phyloP scores from a whole-genome alignment of 1,284 basidiomycete genomes.

The Tilletia horrida region DNA sequence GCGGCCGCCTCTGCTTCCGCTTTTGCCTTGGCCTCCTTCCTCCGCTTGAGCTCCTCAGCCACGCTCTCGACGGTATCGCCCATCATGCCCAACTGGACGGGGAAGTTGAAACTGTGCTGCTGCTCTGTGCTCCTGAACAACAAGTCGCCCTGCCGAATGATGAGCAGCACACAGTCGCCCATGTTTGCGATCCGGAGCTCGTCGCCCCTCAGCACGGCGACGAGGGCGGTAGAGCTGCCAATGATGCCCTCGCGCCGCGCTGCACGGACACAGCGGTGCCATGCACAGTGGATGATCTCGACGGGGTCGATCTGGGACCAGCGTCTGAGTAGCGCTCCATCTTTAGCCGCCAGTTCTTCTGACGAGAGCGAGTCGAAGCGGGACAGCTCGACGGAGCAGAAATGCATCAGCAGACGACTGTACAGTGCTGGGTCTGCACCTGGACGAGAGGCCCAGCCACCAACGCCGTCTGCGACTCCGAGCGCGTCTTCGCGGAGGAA shows the following conservation, averaged over 20 bases:
- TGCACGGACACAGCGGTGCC: constrained; percentile 59
- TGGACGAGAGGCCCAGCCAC: constrained; percentile 70
- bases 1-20: constrained; percentile 2
- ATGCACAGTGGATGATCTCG: constrained; percentile 62
- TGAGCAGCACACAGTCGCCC: constrained; percentile 78
- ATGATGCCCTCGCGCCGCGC: constrained; percentile 59
- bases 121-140: constrained; percentile 87
- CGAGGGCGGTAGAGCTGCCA: constrained; percentile 61
- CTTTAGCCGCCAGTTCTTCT: constrained; percentile 30
- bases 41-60: constrained; percentile 32
- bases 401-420: constrained; percentile 80
- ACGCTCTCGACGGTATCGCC: constrained; percentile 66
- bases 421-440: constrained; percentile 69
- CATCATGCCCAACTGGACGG: constrained; percentile 77
- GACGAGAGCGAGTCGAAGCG: constrained; percentile 16
- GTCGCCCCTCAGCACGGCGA: constrained; percentile 65
- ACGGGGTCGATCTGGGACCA: constrained; percentile 58
- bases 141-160: constrained; percentile 73
- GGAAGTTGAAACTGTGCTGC: constrained; percentile 94
- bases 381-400: constrained; percentile 64
- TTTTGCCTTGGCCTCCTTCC: not conserved
- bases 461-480: constrained; percentile 84
- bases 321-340: constrained; percentile 34
- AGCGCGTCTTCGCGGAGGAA: constrained; percentile 75
- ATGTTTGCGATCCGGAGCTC: constrained; percentile 84